Base-by-base conservation (phyloP, 768 basidiomycete genomes). In the Leucocoprinus leucothites region DNA sequence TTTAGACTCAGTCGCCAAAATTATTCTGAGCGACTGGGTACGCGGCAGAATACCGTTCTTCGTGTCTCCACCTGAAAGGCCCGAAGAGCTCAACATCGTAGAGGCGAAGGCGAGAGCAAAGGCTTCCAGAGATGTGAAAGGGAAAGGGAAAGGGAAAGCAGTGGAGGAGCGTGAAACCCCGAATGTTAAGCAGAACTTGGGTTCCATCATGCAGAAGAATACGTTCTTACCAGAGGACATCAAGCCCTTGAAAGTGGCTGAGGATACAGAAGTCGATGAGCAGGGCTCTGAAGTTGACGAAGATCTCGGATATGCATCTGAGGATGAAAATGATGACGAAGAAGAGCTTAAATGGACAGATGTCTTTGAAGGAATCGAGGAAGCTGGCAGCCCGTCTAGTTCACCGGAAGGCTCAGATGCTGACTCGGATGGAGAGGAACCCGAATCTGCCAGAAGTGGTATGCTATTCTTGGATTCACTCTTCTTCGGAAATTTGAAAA, bases 11-110 rank as follows among this genome's bases (percentile, higher is more conserved):
- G 94, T 95, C 25, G 89, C 96, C 26, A 98, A 95, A 75, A 95
- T 99, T 68, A 75, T 98, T 45, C 71, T 99, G 64, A 91, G 87
- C 68, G 97, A 98, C 69, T 98, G 96, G 96, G 94, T 98, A 56
- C 78, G 97, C 44, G 97, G 96, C 7, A 88, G 93, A 62, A 96
- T 99, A 65, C 97, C 97, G 18, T 99, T 86, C 78, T 99, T 98
- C 65, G 94, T 94, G 35, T 67, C 88, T 11, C 97, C 97, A 13
- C 96, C 96, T 53, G 93, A 92, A 67, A 75, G 90, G 55, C 67
- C 89, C 8, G 84, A 85, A 60, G 86, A 83, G 61, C 71, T 88
- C 55, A 89, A 89, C 64, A 75, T 73, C 63, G 74, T 73, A 11
- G 88, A 87, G 72, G 85, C 80, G 58, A 81, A 77, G 66, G 85